These are phyloP conservation scores for Emergomyces pasteurianus DNA, from an alignment of 2,329 filamentous ascomycete species.

Conservation along the genomic window DNA sequence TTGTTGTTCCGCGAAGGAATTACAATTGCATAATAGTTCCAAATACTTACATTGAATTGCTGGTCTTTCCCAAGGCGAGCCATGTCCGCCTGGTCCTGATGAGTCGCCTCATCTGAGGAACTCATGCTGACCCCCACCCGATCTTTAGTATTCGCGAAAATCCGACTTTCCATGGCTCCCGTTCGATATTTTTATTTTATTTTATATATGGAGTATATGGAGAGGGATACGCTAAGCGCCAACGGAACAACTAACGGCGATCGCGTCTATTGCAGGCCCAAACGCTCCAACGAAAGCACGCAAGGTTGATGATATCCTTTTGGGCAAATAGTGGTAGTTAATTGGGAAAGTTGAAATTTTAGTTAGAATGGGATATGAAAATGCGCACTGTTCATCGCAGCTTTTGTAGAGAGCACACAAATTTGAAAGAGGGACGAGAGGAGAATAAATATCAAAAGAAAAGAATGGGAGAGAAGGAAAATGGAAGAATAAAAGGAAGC, in stretches of 20 bases:
- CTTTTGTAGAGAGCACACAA: not conserved
- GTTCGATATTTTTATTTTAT: not conserved
- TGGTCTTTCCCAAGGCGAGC: slow-evolving; percentile 40
- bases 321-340: not conserved
- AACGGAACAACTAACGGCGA: not conserved
- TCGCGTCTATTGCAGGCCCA: not conserved
- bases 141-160: not conserved
- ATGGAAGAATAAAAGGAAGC: not conserved
- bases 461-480: not conserved
- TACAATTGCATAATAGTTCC: not conserved
- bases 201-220: not conserved
- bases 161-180: not conserved
- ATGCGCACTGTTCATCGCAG: not conserved
- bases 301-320: not conserved
- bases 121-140: slow-evolving; percentile 5
- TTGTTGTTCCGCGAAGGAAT: not conserved
- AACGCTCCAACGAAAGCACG: not conserved
- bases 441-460: not conserved
- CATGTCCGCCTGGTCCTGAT: slow-evolving; percentile 27
- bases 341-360: not conserved
- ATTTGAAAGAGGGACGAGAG: not conserved
- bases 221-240: not conserved
- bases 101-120: slow-evolving; percentile 6
- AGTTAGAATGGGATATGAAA: not conserved
- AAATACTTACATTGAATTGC: slow-evolving; percentile 29